Base-by-base conservation (phyloP, 129 eudicot genomes). In the Helichrysum umbraculigerum region DNA sequence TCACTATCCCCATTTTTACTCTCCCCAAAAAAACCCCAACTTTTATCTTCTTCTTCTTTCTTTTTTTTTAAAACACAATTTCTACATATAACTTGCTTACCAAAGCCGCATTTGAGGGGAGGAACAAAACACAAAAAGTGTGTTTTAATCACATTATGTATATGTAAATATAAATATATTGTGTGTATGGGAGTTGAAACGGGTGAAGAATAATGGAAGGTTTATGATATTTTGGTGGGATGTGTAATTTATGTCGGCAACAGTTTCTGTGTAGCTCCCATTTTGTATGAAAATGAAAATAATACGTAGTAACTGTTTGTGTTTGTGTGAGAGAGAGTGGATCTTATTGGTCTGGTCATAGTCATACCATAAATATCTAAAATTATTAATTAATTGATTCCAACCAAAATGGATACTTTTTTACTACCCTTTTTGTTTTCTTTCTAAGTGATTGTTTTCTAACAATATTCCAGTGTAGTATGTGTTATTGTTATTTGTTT, bases 1-100 rank as follows among this genome's bases (percentile, higher is more conserved):
- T 80, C 58, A 74, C 71, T 33, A 80, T 34, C 68, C 84, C 84
- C 84, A 80, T 80, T 35, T 44, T 73, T 52, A 7, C 52, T 57
- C 44, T 5, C 61, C 15, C 10, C 28, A 19, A 58, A 22, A 21
- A 50, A 17, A 35, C 56, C 25, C 33, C 21, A 5, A 59, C 15
- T 8, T n/a, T 30, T 58, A 12, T 7, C 33, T 12, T 7, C 73
- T 8, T 70, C 28, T 1, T 0, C 28, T 25, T 25, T 25, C 9
- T 70, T n/a, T n/a, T n/a, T n/a, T n/a, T n/a, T n/a, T n/a, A n/a
- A n/a, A n/a, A 11, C 77, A 71, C 56, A 62, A 71, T 22, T 22
- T 25, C 19, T 39, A 71, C 17, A 14, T 33, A 8, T 71, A 14
- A 8, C 62, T 61, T 34, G 28, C 67, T 59, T 19, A 12, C 75